Conservation (phyloP, 73 alveolate genomes). For the Paramecium octaurelia region DNA sequence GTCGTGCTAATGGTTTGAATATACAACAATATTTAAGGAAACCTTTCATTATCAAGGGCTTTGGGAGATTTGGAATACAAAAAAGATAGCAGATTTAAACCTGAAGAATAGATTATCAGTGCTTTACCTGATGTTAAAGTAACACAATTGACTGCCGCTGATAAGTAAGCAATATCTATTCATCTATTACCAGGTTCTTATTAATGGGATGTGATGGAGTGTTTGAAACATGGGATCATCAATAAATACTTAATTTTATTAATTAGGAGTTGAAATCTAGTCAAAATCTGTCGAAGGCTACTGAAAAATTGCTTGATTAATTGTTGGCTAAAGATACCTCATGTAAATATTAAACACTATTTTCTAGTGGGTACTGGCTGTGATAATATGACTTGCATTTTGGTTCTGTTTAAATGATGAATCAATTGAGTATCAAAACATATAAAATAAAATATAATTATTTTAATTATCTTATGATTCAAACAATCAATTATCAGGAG, state of each 20-base stretch:
- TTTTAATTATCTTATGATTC: not conserved
- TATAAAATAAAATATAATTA: not conserved
- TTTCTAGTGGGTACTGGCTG: constrained; percentile 79
- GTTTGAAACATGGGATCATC: constrained; percentile 58
- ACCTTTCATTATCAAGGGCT: constrained; percentile 81
- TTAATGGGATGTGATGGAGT: constrained; percentile 72
- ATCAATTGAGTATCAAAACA: not conserved
- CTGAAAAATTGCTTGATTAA: constrained; percentile 76
- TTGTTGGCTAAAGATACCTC: constrained; percentile 71
- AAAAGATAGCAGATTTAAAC: constrained; percentile 77
- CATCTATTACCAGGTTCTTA: not conserved
- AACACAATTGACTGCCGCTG: constrained; percentile 63
- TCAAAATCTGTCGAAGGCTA: constrained; percentile 57
- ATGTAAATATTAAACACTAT: not conserved
- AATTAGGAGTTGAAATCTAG: not conserved
- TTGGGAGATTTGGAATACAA: constrained; percentile 92
- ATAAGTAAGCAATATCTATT: constrained; percentile 45
- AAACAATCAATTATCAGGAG: not conserved
- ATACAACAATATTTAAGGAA: not conserved
- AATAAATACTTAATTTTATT: constrained; percentile 50
- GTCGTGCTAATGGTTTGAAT: constrained; percentile 86
- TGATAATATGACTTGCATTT: constrained; percentile 84
- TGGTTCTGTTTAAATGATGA: constrained; percentile 64
- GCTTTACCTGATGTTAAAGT: constrained; percentile 83
- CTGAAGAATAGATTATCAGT: constrained; percentile 87